Evolutionary conservation across 352 stramenopile genomes (phyloP).

Genomic region (Thraustochytrium striatum): DNA sequence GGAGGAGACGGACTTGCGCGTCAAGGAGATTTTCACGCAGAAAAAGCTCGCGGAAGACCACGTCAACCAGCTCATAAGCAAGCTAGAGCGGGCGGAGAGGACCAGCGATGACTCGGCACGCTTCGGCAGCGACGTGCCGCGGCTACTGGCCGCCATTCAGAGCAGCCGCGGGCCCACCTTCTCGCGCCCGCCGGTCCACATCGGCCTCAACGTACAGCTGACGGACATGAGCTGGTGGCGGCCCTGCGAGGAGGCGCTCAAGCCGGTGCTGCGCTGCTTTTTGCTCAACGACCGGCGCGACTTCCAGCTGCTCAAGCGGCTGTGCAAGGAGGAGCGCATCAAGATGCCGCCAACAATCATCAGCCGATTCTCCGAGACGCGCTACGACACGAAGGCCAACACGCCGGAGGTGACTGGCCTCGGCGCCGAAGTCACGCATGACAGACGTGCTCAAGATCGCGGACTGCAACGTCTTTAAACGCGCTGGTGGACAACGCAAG

Average conservation of each 20-base stretch:
- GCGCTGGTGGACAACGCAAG: background rate
- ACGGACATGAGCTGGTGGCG: background rate
- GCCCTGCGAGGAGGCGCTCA: background rate
- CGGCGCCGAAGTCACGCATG: background rate
- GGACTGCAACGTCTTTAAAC: background rate
- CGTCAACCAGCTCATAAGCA: background rate
- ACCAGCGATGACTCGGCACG: background rate
- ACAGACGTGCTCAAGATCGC: background rate
- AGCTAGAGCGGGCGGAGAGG: background rate
- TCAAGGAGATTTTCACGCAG: background rate
- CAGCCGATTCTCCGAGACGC: background rate
- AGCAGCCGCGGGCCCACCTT: background rate
- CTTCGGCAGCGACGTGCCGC: background rate
- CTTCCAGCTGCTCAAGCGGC: background rate
- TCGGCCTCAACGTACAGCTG: constrained; percentile 8
- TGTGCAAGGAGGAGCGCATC: background rate
- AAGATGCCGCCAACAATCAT: background rate
- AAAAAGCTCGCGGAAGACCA: constrained; percentile 6
- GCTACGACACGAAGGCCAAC: background rate
- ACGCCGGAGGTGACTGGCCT: background rate
- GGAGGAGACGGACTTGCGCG: background rate
- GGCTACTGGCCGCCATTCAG: background rate
- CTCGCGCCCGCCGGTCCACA: background rate
- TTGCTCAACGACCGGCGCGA: background rate
- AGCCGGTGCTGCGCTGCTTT: background rate